Percentiles rank a stretch among this genome's conserved stretches.
These are phyloP conservation scores for Talaromyces sp. DNA, from an alignment of 2,329 filamentous ascomycete species.

Conservation along the genomic window DNA sequence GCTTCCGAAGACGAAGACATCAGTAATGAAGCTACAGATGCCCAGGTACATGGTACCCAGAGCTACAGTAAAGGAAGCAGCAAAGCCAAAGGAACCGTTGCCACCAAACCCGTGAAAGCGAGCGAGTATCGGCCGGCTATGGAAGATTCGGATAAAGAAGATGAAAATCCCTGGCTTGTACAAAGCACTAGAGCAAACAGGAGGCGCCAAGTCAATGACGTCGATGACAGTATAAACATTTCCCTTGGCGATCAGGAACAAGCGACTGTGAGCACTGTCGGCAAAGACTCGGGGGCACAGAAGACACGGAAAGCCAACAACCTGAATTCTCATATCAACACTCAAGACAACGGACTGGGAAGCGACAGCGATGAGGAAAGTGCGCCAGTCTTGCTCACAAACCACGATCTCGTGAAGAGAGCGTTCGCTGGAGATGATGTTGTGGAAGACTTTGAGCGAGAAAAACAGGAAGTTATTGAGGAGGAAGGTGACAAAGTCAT, in stretches of 20 bases:
- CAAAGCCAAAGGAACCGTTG: neutral
- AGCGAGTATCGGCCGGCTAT: neutral
- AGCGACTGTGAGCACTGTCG: conserved; percentile 18
- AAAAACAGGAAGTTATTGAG: conserved; percentile 66
- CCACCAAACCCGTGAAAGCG: neutral
- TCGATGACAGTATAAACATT: conserved; percentile 19
- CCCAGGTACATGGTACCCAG: neutral
- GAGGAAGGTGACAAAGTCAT: conserved; percentile 79
- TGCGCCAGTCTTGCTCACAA: conserved; percentile 42
- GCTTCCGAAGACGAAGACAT: conserved; percentile 45
- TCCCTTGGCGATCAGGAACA: conserved; percentile 16
- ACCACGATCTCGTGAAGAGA: conserved; percentile 65
- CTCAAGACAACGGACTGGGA: conserved; percentile 39
- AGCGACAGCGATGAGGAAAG: conserved; percentile 38
- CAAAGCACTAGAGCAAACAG: conserved; percentile 33
- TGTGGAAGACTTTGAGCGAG: conserved; percentile 69
- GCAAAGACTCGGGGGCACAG: conserved; percentile 17
- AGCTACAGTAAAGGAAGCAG: neutral
- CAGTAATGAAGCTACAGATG: neutral
- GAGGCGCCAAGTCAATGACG: conserved; percentile 27
- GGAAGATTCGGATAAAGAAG: conserved; percentile 21
- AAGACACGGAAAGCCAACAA: conserved; percentile 11
- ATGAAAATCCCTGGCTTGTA: conserved; percentile 36
- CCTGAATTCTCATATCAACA: conserved; percentile 2
- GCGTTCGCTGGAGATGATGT: conserved; percentile 89